phyloP scores from a whole-genome alignment of 768 basidiomycete genomes.

The Fomitopsis pulvina region DNA sequence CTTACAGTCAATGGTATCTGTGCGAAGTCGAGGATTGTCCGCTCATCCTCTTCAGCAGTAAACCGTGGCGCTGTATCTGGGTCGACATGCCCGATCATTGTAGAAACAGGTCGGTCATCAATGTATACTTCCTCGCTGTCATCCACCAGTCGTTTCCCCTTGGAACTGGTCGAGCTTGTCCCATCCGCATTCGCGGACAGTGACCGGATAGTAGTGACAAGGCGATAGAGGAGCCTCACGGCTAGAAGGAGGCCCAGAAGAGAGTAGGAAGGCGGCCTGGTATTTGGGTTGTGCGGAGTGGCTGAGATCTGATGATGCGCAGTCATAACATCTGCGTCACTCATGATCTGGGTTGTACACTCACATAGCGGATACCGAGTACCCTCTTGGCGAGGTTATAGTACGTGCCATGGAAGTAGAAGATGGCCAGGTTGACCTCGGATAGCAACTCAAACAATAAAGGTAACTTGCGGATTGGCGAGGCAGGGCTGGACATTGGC shows the following conservation, averaged over 20 bases:
- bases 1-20: slow-evolving; percentile 46
- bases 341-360: slow-evolving; percentile 10
- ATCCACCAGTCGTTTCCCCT: slow-evolving; percentile 27
- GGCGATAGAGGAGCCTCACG: slow-evolving; percentile 56
- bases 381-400: slow-evolving; percentile 66
- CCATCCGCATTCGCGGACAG: slow-evolving; percentile 18
- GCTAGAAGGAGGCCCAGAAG: slow-evolving; percentile 70
- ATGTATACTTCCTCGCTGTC: slow-evolving; percentile 38
- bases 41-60: slow-evolving; percentile 63
- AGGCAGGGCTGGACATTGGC: slow-evolving; percentile 27
- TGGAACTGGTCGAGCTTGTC: slow-evolving; percentile 21
- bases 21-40: slow-evolving; percentile 57
- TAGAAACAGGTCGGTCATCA: slow-evolving; percentile 56
- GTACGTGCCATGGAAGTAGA: slow-evolving; percentile 77
- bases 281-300: slow-evolving; percentile 61
- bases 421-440: slow-evolving; percentile 74
- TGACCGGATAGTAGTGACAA: slow-evolving; percentile 39
- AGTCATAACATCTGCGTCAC: neutral
- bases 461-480: slow-evolving; percentile 35
- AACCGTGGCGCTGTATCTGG: slow-evolving; percentile 47
- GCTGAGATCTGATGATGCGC: slow-evolving; percentile 55
- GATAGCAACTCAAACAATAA: slow-evolving; percentile 44
- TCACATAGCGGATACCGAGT: slow-evolving; percentile 63
- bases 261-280: slow-evolving; percentile 80
- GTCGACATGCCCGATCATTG: slow-evolving; percentile 43